These are phyloP conservation scores for Neopestalotiopsis rosae DNA, from an alignment of 2,329 filamentous ascomycete genomes.

Conservation along the genomic window DNA sequence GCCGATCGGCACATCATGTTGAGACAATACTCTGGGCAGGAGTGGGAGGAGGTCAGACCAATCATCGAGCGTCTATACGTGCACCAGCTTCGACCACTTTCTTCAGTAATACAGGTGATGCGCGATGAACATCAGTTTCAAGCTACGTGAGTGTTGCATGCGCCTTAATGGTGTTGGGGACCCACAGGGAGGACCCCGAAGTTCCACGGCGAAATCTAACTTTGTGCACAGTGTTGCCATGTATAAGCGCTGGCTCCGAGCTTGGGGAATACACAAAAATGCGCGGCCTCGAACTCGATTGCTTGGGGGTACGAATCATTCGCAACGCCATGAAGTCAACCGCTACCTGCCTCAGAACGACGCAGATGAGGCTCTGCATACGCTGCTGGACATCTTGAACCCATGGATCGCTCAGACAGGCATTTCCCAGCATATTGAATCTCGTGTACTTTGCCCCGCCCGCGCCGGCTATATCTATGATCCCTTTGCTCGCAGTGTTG, in stretches of 20 bases:
- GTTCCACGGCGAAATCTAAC: neutral
- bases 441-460: neutral
- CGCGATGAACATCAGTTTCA: neutral
- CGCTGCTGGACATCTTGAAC: neutral
- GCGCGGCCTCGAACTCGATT: neutral
- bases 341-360: neutral
- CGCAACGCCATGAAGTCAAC: neutral
- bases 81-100: neutral
- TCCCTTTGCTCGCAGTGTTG: neutral
- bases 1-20: neutral
- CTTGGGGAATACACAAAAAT: neutral
- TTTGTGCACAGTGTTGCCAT: neutral
- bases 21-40: neutral
- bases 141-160: neutral
- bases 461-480: conserved; percentile 3
- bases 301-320: neutral
- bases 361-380: neutral
- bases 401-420: neutral
- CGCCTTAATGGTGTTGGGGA: neutral
- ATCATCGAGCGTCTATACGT: conserved; percentile 4
- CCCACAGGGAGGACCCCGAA: neutral
- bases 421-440: neutral
- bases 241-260: conserved; percentile 2
- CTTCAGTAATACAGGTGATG: neutral
- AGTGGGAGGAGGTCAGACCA: conserved; percentile 7